Evolutionary conservation across 2,329 filamentous ascomycete genomes (phyloP).

Genomic region (Hansfordia pulvinata): DNA sequence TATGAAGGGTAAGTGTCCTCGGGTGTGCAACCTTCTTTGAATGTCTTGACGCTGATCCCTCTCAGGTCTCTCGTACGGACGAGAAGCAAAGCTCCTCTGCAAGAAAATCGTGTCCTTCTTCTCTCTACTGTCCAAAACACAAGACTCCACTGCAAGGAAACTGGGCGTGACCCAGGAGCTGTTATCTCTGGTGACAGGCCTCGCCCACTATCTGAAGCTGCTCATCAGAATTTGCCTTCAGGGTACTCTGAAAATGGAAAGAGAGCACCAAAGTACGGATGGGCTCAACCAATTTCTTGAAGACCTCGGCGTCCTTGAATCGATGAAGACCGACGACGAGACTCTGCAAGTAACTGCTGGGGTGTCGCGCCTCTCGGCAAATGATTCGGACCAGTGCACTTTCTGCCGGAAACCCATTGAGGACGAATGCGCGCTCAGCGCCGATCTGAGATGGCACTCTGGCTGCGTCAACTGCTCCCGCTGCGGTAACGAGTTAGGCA

Average conservation of each 20-base stretch:
- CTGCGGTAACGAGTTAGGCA: slow-evolving; percentile 51
- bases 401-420: slow-evolving; percentile 80
- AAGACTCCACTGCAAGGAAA: slow-evolving; percentile 79
- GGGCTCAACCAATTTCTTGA: slow-evolving; percentile 74
- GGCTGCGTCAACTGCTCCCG: slow-evolving; percentile 67
- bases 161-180: slow-evolving; percentile 94
- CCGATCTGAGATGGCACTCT: slow-evolving; percentile 71
- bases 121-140: slow-evolving; percentile 83
- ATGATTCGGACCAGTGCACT: slow-evolving; percentile 74
- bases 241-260: slow-evolving; percentile 80
- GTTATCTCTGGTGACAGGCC: slow-evolving; percentile 89
- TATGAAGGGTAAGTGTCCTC: slow-evolving; percentile 52
- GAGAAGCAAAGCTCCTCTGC: slow-evolving; percentile 97
- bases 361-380: slow-evolving; percentile 53
- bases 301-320: slow-evolving; percentile 73
- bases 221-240: slow-evolving; percentile 95
- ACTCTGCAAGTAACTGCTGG: slow-evolving; percentile 52
- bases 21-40: background rate
- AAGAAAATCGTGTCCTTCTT: slow-evolving; percentile 99
- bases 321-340: slow-evolving; percentile 57
- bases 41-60: slow-evolving; percentile 8
- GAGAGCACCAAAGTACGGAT: slow-evolving; percentile 60
- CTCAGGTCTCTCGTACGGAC: slow-evolving; percentile 72
- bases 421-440: slow-evolving; percentile 73
- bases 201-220: slow-evolving; percentile 95